Evolutionary conservation across 257 asterid genomes (phyloP).

Genomic region (Solanum piurae): DNA sequence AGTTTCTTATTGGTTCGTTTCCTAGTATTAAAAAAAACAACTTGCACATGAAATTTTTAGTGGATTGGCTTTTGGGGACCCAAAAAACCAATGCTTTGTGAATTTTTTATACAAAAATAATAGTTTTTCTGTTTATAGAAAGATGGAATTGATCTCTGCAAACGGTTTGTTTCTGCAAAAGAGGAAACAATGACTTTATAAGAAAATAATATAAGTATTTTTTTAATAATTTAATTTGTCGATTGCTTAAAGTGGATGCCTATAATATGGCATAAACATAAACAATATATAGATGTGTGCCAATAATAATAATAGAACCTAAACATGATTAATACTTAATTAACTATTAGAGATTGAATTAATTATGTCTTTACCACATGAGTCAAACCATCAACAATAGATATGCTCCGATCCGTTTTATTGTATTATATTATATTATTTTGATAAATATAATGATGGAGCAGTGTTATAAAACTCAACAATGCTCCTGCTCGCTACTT

Average conservation of each 20-base stretch:
- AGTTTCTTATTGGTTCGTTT: conserved; percentile 2
- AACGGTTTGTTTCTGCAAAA: not conserved
- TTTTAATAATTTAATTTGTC: not conserved
- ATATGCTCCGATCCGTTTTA: not conserved
- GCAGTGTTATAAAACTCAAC: no score
- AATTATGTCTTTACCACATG: not conserved
- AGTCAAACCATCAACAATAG: not conserved
- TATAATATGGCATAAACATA: not conserved
- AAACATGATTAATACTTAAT: not conserved
- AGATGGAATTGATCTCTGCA: not conserved
- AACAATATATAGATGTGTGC: not conserved
- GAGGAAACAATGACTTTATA: not conserved
- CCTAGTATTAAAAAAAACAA: not conserved
- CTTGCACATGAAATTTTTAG: not conserved
- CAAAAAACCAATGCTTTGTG: not conserved
- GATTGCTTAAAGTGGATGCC: not conserved
- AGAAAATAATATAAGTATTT: not conserved
- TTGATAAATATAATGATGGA: no score
- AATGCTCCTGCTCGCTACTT: not conserved
- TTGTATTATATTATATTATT: not conserved
- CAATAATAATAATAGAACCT: not conserved
- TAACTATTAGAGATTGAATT: not conserved
- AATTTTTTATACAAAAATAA: not conserved
- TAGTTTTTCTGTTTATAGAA: not conserved
- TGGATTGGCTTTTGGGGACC: conserved; percentile 3